Base-by-base conservation (phyloP, 108 stramenopile genomes). In the Nitzschia sp. region DNA sequence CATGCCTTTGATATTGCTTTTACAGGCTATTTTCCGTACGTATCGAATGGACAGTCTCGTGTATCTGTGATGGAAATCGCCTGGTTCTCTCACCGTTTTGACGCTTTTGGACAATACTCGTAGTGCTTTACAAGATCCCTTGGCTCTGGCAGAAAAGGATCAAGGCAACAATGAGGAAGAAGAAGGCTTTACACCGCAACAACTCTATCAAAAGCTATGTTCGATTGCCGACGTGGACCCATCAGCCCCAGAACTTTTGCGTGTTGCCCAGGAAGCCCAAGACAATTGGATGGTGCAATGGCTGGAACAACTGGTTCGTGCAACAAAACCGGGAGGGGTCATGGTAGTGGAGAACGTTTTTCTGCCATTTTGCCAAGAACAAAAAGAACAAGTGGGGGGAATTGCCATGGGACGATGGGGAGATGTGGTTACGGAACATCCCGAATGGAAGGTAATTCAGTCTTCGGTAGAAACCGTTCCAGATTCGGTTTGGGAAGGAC, bases 1-100 rank as follows among this genome's bases (percentile, higher is more conserved):
- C 29, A 75, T 61, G 25, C 73, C 11, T 82, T 82, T 67, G 81
- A 82, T 67, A 38, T 82, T 26, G 77, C 66, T 12, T 82, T 68
- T 52, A 82, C 77, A 6, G 81, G 77, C 14, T 78, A 82, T 51
- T 63, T 82, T 26, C 68, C 72, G 41, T 57, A 64, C 26, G 79
- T 69, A 11, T 7, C n/a, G n/a, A n/a, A n/a, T n/a, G n/a, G n/a
- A n/a, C n/a, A n/a, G n/a, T n/a, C n/a, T n/a, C n/a, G n/a, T n/a
- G n/a, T n/a, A n/a, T n/a, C n/a, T n/a, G n/a, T n/a, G n/a, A n/a
- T n/a, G n/a, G n/a, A n/a, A n/a, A n/a, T n/a, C n/a, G n/a, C n/a
- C n/a, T n/a, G n/a, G n/a, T n/a, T n/a, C n/a, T n/a, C n/a, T n/a
- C 29, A 34, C 29, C 29, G 29, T 34, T 34, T 34, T 34, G 29